Evolutionary conservation across 129 eudicot species (phyloP).

Genomic region (Chrysanthemum lavandulifolium): DNA sequence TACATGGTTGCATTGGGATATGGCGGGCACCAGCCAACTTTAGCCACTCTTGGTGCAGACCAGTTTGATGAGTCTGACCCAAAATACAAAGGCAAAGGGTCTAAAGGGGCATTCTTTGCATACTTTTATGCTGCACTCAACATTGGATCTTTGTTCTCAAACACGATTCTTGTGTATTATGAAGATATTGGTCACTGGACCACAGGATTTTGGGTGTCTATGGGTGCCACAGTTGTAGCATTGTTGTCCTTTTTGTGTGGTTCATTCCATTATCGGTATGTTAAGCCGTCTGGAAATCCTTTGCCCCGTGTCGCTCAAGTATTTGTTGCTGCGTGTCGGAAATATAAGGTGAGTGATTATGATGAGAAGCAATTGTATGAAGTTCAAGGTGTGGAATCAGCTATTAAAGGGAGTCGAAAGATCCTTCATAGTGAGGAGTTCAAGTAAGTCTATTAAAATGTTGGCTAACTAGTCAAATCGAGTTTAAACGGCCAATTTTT

Average conservation of each 20-base stretch:
- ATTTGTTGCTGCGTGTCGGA: slow-evolving; percentile 64
- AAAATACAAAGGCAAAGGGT: slow-evolving; percentile 42
- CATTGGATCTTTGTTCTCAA: slow-evolving; percentile 81
- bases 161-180: slow-evolving; percentile 69
- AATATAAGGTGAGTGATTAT: slow-evolving; percentile 42
- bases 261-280: slow-evolving; percentile 69
- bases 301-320: slow-evolving; percentile 72
- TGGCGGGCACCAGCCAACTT: slow-evolving; percentile 95
- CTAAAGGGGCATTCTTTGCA: slow-evolving; percentile 87
- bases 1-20: slow-evolving; percentile 87
- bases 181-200: slow-evolving; percentile 91
- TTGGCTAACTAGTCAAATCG: not conserved
- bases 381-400: slow-evolving; percentile 21
- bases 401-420: slow-evolving; percentile 42
- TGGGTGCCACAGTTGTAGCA: slow-evolving; percentile 54
- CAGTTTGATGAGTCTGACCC: slow-evolving; percentile 73
- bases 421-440: slow-evolving; percentile 77
- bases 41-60: slow-evolving; percentile 93
- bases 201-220: slow-evolving; percentile 77
- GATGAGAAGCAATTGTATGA: slow-evolving; percentile 53
- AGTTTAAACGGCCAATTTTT: not conserved
- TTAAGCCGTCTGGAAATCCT: slow-evolving; percentile 89
- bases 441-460: slow-evolving; percentile 48
- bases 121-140: slow-evolving; percentile 83
- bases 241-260: slow-evolving; percentile 55